Evolutionary conservation across 169 alveolate genomes (phyloP).

Genomic region (Babesia ovis): DNA sequence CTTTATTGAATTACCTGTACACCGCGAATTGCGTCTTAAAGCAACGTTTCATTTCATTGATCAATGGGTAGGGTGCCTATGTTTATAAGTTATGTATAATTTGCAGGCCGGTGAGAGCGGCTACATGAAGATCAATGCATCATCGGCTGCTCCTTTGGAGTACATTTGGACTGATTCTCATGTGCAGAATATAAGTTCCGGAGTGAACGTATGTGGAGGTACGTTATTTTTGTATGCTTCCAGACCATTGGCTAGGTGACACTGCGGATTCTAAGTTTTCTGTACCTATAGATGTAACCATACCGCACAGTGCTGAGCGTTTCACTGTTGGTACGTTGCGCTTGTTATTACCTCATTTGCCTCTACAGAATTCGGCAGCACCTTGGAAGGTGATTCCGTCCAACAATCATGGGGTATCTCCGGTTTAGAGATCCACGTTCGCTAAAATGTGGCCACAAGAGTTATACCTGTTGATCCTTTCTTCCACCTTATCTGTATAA

Average conservation of each 20-base stretch:
- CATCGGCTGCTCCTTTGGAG: constrained; percentile 64
- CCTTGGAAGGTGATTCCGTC: constrained; percentile 55
- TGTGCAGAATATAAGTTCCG: constrained; percentile 30
- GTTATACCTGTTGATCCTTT: no score
- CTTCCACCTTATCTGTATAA: no score
- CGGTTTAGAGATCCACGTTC: constrained; percentile 64
- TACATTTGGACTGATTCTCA: constrained; percentile 78
- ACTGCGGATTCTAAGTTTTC: constrained; percentile 60
- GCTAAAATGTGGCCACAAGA: no score
- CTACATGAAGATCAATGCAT: constrained; percentile 67
- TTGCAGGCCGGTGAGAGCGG: constrained; percentile 72
- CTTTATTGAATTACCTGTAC: constrained; percentile 75
- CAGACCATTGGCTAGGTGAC: constrained; percentile 26
- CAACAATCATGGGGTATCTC: constrained; percentile 71
- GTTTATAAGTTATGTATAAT: not conserved
- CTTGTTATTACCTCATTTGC: no score
- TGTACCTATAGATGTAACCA: constrained; percentile 63
- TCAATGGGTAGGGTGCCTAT: constrained; percentile 63
- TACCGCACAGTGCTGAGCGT: constrained; percentile 61
- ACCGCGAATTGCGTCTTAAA: constrained; percentile 70
- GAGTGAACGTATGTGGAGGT: constrained; percentile 77
- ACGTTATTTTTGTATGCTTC: not conserved
- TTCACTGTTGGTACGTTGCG: constrained; percentile 44
- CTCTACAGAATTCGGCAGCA: constrained; percentile 57
- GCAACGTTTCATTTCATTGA: constrained; percentile 76